Percentiles rank a stretch among this genome's conserved stretches.
phyloP scores from a whole-genome alignment of 2,329 filamentous ascomycete genomes.

The Colletotrichum sp. region DNA sequence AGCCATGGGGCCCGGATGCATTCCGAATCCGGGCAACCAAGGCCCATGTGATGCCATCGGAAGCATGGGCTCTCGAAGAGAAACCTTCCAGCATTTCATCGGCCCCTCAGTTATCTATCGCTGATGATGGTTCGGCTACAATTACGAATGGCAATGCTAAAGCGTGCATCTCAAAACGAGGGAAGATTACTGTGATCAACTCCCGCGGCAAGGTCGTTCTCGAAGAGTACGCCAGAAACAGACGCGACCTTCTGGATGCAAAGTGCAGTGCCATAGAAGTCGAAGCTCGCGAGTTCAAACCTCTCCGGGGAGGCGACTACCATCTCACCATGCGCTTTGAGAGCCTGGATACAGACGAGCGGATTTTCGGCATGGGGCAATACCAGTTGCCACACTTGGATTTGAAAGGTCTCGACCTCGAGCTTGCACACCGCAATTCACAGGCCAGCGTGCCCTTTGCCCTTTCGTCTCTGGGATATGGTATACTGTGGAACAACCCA shows the following conservation, averaged over 20 bases:
- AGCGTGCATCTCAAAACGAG: background rate
- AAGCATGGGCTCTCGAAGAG: background rate
- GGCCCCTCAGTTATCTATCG: background rate
- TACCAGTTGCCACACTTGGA: constrained; percentile 66
- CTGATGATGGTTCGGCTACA: background rate
- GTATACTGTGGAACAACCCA: constrained; percentile 68
- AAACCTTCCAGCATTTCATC: background rate
- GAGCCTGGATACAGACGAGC: constrained; percentile 54
- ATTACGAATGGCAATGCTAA: background rate
- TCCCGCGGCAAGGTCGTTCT: constrained; percentile 32
- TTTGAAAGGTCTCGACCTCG: constrained; percentile 63
- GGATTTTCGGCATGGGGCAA: constrained; percentile 69
- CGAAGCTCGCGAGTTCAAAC: constrained; percentile 59
- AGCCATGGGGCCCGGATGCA: constrained; percentile 47
- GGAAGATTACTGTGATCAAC: constrained; percentile 16
- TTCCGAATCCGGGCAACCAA: constrained; percentile 52
- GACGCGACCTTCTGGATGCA: constrained; percentile 45
- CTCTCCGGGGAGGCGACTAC: constrained; percentile 52
- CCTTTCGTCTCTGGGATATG: constrained; percentile 61
- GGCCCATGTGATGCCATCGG: constrained; percentile 19
- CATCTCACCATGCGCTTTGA: constrained; percentile 62
- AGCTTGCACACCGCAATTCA: constrained; percentile 67
- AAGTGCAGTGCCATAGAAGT: constrained; percentile 60
- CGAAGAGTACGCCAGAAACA: constrained; percentile 33
- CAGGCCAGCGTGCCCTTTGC: constrained; percentile 67